These are phyloP conservation scores for Rhizopus sp. DNA, from an alignment of 371 early-diverging fungal species.

Conservation along the genomic window DNA sequence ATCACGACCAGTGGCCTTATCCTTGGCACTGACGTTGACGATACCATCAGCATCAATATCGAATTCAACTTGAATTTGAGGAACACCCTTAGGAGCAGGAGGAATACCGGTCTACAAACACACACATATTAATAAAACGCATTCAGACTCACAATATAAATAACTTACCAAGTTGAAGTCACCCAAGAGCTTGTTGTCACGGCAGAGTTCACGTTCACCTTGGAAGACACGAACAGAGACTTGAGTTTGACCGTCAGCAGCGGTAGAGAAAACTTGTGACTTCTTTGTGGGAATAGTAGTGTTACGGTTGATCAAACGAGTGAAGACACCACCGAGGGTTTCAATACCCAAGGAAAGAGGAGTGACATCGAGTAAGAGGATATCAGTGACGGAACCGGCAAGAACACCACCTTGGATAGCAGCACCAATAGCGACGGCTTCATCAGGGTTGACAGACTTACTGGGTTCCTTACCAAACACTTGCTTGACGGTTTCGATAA, in stretches of 20 bases:
- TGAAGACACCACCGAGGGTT: constrained; percentile 94
- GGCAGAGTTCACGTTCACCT: constrained; percentile 93
- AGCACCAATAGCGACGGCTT: constrained; percentile 97
- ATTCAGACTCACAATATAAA: neutral
- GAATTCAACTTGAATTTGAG: constrained; percentile 88
- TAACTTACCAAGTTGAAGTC: constrained; percentile 78
- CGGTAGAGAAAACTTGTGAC: constrained; percentile 95
- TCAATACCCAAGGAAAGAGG: constrained; percentile 97
- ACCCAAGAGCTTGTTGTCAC: constrained; percentile 95
- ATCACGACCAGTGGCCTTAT: constrained; percentile 87
- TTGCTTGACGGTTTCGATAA: constrained; percentile 85
- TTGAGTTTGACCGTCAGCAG: constrained; percentile 95
- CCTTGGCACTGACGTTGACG: constrained; percentile 93
- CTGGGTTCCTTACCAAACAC: constrained; percentile 87
- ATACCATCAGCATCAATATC: constrained; percentile 98
- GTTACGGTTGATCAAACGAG: constrained; percentile 93
- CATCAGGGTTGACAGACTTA: constrained; percentile 94
- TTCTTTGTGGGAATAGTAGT: constrained; percentile 98
- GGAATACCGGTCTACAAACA: constrained; percentile 60
- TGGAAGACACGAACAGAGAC: constrained; percentile 97
- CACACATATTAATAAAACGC: neutral
- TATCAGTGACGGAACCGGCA: constrained; percentile 85
- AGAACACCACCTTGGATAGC: constrained; percentile 93
- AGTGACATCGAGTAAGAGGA: constrained; percentile 94
- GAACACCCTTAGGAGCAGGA: constrained; percentile 84